Evolutionary conservation across 495 filamentous ascomycete species (phyloP).

Genomic region (Trichocladium uniseriatum): DNA sequence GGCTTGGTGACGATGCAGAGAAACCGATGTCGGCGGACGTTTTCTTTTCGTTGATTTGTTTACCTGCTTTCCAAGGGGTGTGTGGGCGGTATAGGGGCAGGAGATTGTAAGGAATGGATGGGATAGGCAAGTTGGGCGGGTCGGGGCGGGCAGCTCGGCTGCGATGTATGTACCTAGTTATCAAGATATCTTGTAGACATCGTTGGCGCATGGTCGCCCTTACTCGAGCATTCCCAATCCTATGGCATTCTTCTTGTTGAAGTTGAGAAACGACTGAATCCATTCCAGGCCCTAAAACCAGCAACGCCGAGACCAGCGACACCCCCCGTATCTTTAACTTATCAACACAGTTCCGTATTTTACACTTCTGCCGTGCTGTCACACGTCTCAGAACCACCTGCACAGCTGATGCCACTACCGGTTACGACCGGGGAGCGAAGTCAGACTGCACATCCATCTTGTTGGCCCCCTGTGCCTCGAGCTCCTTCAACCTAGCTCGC

Average conservation of each 20-base stretch:
- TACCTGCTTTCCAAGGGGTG: too few species aligned
- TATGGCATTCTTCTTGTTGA: too few species aligned
- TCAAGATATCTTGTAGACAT: slow-evolving; percentile 10
- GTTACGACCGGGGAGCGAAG: slow-evolving; percentile 18
- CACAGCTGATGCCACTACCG: background rate
- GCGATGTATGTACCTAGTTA: slow-evolving; percentile 6
- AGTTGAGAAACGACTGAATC: too few species aligned
- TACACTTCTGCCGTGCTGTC: background rate
- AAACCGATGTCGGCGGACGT: background rate
- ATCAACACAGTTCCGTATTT: background rate
- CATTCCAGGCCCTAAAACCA: too few species aligned
- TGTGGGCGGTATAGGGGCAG: too few species aligned
- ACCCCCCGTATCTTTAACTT: too few species aligned
- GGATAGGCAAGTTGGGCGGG: background rate
- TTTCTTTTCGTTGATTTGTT: background rate
- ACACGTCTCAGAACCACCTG: background rate
- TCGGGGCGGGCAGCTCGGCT: background rate
- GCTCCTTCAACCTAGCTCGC: slow-evolving; percentile 63
- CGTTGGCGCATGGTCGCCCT: background rate
- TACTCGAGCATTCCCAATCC: too few species aligned
- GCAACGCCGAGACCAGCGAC: too few species aligned
- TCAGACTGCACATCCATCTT: slow-evolving; percentile 37
- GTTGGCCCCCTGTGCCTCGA: slow-evolving; percentile 71
- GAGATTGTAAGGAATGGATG: background rate
- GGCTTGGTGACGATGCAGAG: background rate